These are phyloP conservation scores for Ceratocystis alfenasii DNA, from an alignment of 2,329 filamentous ascomycete species.

Conservation along the genomic window DNA sequence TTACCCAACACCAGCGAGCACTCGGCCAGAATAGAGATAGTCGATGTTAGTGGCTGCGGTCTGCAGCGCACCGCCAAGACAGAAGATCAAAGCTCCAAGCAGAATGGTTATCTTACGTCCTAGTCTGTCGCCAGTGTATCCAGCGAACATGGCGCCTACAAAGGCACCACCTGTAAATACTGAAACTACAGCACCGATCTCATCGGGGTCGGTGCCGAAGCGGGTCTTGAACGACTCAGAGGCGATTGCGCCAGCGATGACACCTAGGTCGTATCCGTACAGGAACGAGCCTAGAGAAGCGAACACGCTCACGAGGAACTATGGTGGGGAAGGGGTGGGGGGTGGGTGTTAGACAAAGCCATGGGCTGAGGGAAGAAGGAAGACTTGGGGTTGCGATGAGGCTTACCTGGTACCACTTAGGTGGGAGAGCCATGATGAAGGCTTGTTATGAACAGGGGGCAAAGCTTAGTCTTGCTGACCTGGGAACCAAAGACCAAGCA, in stretches of 20 bases:
- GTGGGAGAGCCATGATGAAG: slow-evolving; percentile 33
- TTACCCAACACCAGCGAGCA: slow-evolving; percentile 51
- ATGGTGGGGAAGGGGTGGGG: slow-evolving; percentile 13
- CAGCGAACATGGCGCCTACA: slow-evolving; percentile 54
- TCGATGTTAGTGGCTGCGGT: slow-evolving; percentile 48
- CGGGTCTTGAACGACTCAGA: slow-evolving; percentile 33
- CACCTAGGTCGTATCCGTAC: slow-evolving; percentile 45
- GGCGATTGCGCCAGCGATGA: slow-evolving; percentile 42
- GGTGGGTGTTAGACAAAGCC: not conserved
- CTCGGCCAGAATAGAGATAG: slow-evolving; percentile 59
- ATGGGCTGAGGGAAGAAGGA: not conserved
- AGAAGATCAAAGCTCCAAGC: slow-evolving; percentile 58
- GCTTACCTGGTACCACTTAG: slow-evolving; percentile 32
- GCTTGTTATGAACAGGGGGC: not conserved
- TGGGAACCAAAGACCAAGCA: not conserved
- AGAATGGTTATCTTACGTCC: slow-evolving; percentile 63
- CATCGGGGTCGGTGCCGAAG: slow-evolving; percentile 23
- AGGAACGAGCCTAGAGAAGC: slow-evolving; percentile 44
- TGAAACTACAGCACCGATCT: slow-evolving; percentile 59
- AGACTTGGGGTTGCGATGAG: not conserved
- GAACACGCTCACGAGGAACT: slow-evolving; percentile 44
- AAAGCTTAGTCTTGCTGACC: not conserved
- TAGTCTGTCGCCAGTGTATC: slow-evolving; percentile 49
- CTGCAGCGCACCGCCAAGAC: slow-evolving; percentile 60
- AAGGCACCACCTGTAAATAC: slow-evolving; percentile 71